phyloP scores from a whole-genome alignment of 1,139 yeast genomes.

The Suhomyces choctaworum region DNA sequence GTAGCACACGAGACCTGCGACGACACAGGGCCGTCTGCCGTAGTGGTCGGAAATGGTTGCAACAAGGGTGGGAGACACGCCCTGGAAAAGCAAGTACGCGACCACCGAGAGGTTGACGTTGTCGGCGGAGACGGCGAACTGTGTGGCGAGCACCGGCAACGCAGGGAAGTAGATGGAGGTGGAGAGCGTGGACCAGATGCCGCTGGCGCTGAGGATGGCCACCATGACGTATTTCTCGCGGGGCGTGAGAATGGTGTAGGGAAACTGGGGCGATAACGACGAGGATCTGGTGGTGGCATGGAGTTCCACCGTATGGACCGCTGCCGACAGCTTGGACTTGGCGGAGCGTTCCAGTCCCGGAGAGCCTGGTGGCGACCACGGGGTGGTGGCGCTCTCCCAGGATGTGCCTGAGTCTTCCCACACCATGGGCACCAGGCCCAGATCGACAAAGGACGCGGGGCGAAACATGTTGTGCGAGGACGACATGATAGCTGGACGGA shows the following conservation, averaged over 20 bases:
- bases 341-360: no score
- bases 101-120: constrained; percentile 68
- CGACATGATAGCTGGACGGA: not conserved
- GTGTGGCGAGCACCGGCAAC: constrained; percentile 49
- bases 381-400: no score
- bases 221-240: constrained; percentile 24
- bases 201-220: constrained; percentile 26
- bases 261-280: no score
- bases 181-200: constrained; percentile 64
- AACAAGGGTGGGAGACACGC: constrained; percentile 34
- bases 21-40: constrained; percentile 61
- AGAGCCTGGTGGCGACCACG: no score
- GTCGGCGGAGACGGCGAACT: constrained; percentile 55
- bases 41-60: constrained; percentile 57
- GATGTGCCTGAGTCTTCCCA: no score
- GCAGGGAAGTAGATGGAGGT: constrained; percentile 78
- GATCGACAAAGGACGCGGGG: constrained; percentile 6
- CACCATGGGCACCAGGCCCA: constrained; percentile 5
- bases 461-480: not conserved
- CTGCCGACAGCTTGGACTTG: no score
- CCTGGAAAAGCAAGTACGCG: constrained; percentile 70
- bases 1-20: constrained; percentile 17
- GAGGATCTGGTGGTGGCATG: no score
- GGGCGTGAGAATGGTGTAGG: constrained; percentile 17
- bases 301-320: no score